Evolutionary conservation across 805 yeast genomes (phyloP).

Genomic region (Priceomyces castillae): DNA sequence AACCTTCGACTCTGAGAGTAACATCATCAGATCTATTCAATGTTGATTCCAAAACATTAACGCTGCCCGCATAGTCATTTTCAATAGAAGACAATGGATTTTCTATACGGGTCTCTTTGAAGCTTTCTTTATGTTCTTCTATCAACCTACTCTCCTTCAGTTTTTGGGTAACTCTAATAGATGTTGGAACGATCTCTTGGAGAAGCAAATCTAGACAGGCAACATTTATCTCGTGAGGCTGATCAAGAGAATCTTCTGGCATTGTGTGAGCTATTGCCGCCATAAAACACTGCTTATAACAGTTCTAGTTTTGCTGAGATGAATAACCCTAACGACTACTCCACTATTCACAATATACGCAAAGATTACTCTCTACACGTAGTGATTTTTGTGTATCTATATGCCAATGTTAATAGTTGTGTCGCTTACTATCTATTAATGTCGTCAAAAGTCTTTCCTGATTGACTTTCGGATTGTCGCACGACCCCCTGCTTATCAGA

Average conservation of each 20-base stretch:
- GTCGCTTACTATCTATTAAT: too few species aligned
- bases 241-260: constrained; percentile 20
- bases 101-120: constrained; percentile 8
- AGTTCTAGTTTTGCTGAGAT: too few species aligned
- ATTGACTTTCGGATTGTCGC: neutral
- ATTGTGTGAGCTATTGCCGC: too few species aligned
- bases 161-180: constrained; percentile 58
- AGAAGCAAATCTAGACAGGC: constrained; percentile 61
- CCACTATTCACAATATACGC: too few species aligned
- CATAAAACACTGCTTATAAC: too few species aligned
- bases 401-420: too few species aligned
- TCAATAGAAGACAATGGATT: constrained; percentile 27
- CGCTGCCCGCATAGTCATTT: constrained; percentile 43
- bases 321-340: too few species aligned
- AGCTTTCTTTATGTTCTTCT: constrained; percentile 1
- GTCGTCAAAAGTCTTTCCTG: neutral
- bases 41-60: constrained; percentile 35
- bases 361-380: neutral
- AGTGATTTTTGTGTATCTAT: too few species aligned
- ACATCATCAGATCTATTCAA: constrained; percentile 47
- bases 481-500: neutral
- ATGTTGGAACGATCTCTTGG: constrained; percentile 73
- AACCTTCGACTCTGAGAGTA: constrained; percentile 57
- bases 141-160: constrained; percentile 26
- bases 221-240: constrained; percentile 46